phyloP scores from a whole-genome alignment of 139 green algal species.

The Chlorella sp. region DNA sequence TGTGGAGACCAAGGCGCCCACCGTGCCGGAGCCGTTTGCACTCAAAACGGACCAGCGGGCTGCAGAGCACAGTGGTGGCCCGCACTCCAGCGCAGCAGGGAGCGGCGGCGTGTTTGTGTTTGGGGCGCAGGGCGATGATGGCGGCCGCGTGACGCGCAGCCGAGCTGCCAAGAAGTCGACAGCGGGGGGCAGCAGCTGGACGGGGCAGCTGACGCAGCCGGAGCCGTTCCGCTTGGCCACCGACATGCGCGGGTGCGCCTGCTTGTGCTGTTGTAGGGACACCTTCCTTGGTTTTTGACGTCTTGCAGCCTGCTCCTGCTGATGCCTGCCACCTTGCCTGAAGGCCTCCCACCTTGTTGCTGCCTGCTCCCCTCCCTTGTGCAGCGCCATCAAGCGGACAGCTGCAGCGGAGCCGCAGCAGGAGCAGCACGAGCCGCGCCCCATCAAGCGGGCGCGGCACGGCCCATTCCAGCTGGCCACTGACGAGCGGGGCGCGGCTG shows the following conservation, averaged over 20 bases:
- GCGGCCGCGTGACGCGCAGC: slow-evolving; percentile 15
- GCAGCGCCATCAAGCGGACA: slow-evolving; percentile 27
- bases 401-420: slow-evolving; percentile 38
- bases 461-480: slow-evolving; percentile 12
- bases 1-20: slow-evolving; percentile 51
- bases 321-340: too few relatives aligned
- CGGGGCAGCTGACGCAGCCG: slow-evolving; percentile 53
- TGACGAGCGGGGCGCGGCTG: background rate
- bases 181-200: background rate
- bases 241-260: slow-evolving; percentile 35
- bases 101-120: slow-evolving; percentile 43
- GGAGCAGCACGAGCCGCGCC: background rate
- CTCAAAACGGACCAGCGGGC: slow-evolving; percentile 54
- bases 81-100: too few relatives aligned
- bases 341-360: background rate
- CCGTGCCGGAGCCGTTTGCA: slow-evolving; percentile 53
- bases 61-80: slow-evolving; percentile 1
- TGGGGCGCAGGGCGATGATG: background rate
- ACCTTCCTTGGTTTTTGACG: too few relatives aligned
- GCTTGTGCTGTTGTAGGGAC: background rate
- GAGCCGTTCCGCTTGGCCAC: slow-evolving; percentile 62
- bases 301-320: too few relatives aligned
- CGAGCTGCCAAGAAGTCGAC: slow-evolving; percentile 25
- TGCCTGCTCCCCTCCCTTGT: background rate
- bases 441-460: background rate